A percentile compares a stretch with the other conserved stretches of the same genome.
Conservation (phyloP, 129 eudicot species). For the Calendula officinalis region DNA sequence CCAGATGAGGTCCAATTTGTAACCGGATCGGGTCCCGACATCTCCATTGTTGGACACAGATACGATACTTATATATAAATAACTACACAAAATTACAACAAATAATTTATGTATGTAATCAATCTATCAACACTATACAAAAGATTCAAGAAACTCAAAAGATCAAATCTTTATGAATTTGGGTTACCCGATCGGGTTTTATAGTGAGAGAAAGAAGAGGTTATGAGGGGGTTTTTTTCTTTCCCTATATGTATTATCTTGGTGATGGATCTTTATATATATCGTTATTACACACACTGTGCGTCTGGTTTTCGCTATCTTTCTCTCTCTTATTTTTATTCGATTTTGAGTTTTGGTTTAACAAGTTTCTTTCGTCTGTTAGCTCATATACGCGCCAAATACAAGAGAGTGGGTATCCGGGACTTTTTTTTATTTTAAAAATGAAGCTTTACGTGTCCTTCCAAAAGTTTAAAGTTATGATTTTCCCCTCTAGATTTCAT, state of each 20-base stretch:
- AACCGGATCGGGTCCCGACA: constrained; percentile 60
- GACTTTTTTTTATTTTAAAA: not conserved
- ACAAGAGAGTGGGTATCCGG: constrained; percentile 27
- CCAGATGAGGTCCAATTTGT: constrained; percentile 60
- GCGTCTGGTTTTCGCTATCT: constrained; percentile 24
- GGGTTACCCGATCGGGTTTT: constrained; percentile 23
- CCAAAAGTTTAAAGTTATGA: not conserved
- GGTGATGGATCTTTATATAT: constrained; percentile 26
- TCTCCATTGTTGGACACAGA: constrained; percentile 46
- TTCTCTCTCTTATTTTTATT: constrained; percentile 10
- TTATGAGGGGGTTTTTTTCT: constrained; percentile 24
- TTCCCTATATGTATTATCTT: constrained; percentile 7
- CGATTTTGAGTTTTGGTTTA: constrained; percentile 11
- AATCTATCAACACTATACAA: constrained; percentile 25
- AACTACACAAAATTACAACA: constrained; percentile 23
- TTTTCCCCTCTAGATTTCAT: no score
- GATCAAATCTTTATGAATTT: constrained; percentile 21
- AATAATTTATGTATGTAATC: constrained; percentile 5
- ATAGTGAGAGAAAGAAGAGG: constrained; percentile 15
- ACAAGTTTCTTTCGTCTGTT: constrained; percentile 22
- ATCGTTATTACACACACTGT: constrained; percentile 22
- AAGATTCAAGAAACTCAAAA: constrained; percentile 27
- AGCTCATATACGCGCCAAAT: constrained; percentile 35
- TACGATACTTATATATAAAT: constrained; percentile 28
- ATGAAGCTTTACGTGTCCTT: not conserved